These are phyloP conservation scores for Scleroderma bovista DNA, from an alignment of 768 basidiomycete genomes.

Conservation along the genomic window DNA sequence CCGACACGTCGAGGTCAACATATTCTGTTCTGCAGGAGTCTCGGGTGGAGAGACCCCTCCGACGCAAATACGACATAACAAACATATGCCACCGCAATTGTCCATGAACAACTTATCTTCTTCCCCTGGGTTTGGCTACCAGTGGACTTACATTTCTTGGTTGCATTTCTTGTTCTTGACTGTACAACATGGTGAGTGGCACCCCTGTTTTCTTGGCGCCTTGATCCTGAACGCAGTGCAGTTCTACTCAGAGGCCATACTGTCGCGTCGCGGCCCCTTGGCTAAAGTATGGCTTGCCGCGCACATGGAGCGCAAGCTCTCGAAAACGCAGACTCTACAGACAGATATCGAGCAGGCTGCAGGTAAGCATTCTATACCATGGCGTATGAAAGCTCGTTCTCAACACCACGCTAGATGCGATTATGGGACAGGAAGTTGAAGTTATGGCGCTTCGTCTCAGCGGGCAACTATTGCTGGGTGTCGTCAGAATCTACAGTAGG, in stretches of 20 bases:
- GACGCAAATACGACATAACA: slow-evolving; percentile 8
- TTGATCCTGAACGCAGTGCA: slow-evolving; percentile 21
- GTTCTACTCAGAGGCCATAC: slow-evolving; percentile 93
- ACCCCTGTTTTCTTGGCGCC: too few relatives aligned
- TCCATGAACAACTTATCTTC: too few relatives aligned
- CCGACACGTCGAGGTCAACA: slow-evolving; percentile 20
- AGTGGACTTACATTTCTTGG: slow-evolving; percentile 11
- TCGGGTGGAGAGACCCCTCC: too few relatives aligned
- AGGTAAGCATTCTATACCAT: slow-evolving; percentile 36
- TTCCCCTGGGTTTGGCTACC: slow-evolving; percentile 5
- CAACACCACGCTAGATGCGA: slow-evolving; percentile 56
- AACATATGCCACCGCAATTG: slow-evolving; percentile 22
- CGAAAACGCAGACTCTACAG: slow-evolving; percentile 89
- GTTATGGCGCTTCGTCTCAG: slow-evolving; percentile 94
- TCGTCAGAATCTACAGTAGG: slow-evolving; percentile 94
- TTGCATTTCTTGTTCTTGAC: slow-evolving; percentile 15
- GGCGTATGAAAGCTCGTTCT: neutral
- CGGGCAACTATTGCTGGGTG: slow-evolving; percentile 92
- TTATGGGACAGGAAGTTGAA: slow-evolving; percentile 90
- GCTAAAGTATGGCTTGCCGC: slow-evolving; percentile 99
- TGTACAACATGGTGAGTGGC: slow-evolving; percentile 18
- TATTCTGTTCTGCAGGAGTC: slow-evolving; percentile 4
- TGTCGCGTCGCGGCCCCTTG: slow-evolving; percentile 88
- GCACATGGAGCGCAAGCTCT: slow-evolving; percentile 97
- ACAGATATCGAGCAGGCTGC: slow-evolving; percentile 95